Percentiles rank a stretch among this genome's conserved stretches.
Conservation (phyloP, 2,329 filamentous ascomycete species). For the Rhinocladiella similis region DNA sequence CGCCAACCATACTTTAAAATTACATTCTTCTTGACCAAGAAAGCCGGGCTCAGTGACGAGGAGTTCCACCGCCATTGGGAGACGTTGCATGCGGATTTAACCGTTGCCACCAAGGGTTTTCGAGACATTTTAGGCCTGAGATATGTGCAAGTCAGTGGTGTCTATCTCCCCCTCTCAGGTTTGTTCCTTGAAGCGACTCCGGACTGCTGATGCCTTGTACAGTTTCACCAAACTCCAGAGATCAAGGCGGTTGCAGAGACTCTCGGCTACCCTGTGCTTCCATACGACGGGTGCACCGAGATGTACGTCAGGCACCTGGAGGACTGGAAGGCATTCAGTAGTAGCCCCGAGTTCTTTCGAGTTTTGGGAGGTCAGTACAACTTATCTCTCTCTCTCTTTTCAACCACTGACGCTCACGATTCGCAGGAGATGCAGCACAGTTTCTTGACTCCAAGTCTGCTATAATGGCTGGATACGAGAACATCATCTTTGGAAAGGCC, state of each 20-base stretch:
- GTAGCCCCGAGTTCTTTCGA: not conserved
- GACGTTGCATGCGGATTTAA: conserved; percentile 4
- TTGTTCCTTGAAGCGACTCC: too few relatives aligned
- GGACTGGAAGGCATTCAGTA: not conserved
- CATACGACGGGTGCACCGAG: conserved; percentile 6
- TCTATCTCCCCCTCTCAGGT: too few relatives aligned
- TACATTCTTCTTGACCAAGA: not conserved
- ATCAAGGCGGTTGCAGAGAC: not conserved
- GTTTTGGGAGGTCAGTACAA: not conserved
- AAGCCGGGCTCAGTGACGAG: not conserved
- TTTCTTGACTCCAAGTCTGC: not conserved
- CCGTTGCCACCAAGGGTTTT: conserved; percentile 2
- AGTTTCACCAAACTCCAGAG: conserved; percentile 7
- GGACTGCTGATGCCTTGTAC: not conserved
- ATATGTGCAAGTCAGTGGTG: conserved; percentile 1
- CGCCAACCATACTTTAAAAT: conserved; percentile 1
- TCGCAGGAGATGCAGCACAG: not conserved
- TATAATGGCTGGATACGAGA: conserved; percentile 6
- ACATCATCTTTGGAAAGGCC: conserved; percentile 1
- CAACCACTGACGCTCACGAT: too few relatives aligned
- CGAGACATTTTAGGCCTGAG: not conserved
- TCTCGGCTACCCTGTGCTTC: not conserved
- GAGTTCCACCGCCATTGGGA: conserved; percentile 4
- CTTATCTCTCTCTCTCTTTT: not conserved
- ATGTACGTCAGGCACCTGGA: conserved; percentile 1